Conservation (phyloP, 2,329 filamentous ascomycete genomes). For the Bisporella sp. region DNA sequence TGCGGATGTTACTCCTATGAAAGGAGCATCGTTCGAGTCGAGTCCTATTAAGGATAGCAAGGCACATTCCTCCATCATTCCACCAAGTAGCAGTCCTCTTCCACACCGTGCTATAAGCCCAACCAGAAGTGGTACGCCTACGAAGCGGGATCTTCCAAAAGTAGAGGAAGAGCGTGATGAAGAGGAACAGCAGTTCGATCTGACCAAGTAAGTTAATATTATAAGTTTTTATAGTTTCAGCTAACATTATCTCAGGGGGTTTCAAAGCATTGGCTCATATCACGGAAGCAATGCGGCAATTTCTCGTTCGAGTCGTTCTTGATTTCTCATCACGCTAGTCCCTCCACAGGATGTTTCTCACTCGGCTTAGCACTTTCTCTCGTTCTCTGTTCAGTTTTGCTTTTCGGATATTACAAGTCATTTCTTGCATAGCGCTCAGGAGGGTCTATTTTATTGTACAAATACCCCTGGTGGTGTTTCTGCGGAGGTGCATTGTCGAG, state of each 20-base stretch:
- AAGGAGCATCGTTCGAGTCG: slow-evolving; percentile 44
- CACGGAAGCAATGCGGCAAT: slow-evolving; percentile 18
- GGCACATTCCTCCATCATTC: slow-evolving; percentile 30
- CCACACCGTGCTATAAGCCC: slow-evolving; percentile 25
- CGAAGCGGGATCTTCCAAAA: slow-evolving; percentile 14
- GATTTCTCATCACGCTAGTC: not conserved
- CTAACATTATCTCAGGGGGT: slow-evolving; percentile 37
- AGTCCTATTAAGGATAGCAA: slow-evolving; percentile 47
- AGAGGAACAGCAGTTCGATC: slow-evolving; percentile 25
- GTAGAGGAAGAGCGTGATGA: slow-evolving; percentile 22
- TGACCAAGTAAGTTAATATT: slow-evolving; percentile 20
- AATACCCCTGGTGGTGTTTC: no score
- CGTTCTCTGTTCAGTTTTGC: no score
- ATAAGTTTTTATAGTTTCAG: not conserved
- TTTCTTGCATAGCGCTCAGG: no score
- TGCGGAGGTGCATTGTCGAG: no score
- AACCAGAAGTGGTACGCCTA: slow-evolving; percentile 13
- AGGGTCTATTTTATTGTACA: no score
- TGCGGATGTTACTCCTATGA: slow-evolving; percentile 63
- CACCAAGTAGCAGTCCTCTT: slow-evolving; percentile 50
- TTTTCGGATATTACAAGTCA: no score
- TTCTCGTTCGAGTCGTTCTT: not conserved
- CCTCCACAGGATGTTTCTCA: no score
- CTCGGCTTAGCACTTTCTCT: no score
- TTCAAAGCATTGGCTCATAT: slow-evolving; percentile 58